A percentile compares a stretch with the other conserved stretches of the same genome.
These are phyloP conservation scores for Lichenothelia convexa DNA, from an alignment of 495 filamentous ascomycete genomes.

Conservation along the genomic window DNA sequence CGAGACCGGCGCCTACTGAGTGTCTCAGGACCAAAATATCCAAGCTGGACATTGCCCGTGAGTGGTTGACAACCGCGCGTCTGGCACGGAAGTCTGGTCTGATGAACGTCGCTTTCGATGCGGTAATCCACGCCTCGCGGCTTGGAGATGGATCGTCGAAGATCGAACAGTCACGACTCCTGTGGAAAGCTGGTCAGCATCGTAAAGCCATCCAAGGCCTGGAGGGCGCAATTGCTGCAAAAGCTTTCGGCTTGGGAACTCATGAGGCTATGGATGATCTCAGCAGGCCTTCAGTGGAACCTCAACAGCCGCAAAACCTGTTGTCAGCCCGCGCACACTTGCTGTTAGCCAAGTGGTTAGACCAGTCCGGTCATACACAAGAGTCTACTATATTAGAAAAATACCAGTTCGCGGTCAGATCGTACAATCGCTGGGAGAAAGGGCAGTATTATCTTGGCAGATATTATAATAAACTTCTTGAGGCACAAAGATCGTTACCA, in stretches of 20 bases:
- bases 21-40: too few species aligned
- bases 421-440: conserved; percentile 68
- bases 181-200: conserved; percentile 92
- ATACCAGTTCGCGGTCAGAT: conserved; percentile 54
- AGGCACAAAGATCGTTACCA: conserved; percentile 65
- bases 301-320: conserved; percentile 30
- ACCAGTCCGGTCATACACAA: conserved; percentile 77
- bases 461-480: conserved; percentile 91
- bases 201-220: conserved; percentile 86
- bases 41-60: conserved; percentile 47
- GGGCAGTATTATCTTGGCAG: conserved; percentile 92
- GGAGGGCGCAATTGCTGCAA: conserved; percentile 61
- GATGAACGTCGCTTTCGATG: conserved; percentile 74
- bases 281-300: conserved; percentile 16
- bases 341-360: conserved; percentile 90
- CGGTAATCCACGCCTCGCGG: conserved; percentile 71
- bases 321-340: conserved; percentile 51
- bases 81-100: conserved; percentile 72
- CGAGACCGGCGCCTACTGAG: too few species aligned
- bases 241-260: conserved; percentile 39
- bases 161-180: conserved; percentile 76
- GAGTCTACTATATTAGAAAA: conserved; percentile 54
- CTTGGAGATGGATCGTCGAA: conserved; percentile 70
- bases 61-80: conserved; percentile 73
- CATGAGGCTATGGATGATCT: conserved; percentile 27